Percentiles rank a stretch among this genome's conserved stretches.
These are phyloP conservation scores for Corniculantispora saksenae DNA, from an alignment of 2,329 filamentous ascomycete species.

Conservation along the genomic window DNA sequence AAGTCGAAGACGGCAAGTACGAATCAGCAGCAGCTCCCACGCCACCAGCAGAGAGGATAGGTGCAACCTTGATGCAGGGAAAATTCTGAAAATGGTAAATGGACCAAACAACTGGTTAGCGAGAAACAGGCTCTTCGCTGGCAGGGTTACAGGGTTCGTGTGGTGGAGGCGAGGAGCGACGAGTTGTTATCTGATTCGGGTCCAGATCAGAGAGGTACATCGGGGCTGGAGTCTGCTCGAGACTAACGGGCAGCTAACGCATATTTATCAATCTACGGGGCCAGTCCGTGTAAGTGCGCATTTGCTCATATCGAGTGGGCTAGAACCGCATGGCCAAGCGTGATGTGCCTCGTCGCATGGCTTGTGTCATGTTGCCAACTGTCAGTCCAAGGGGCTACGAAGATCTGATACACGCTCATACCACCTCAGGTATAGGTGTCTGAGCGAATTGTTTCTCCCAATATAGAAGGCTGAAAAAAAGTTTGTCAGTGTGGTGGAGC, in stretches of 20 bases:
- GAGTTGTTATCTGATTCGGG: background rate
- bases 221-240: background rate
- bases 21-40: background rate
- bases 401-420: constrained; percentile 11
- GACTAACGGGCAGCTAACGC: background rate
- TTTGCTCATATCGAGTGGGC: background rate
- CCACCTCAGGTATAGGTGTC: background rate
- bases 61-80: background rate
- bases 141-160: background rate
- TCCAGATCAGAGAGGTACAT: background rate
- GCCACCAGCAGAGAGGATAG: background rate
- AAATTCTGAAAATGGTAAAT: background rate
- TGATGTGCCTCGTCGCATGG: background rate
- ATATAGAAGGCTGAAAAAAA: constrained; percentile 5
- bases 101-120: background rate
- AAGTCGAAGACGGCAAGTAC: background rate
- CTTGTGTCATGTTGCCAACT: background rate
- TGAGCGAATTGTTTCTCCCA: background rate
- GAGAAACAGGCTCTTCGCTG: background rate
- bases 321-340: background rate
- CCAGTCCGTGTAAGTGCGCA: background rate
- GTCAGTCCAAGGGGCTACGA: background rate
- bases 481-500: constrained; percentile 6
- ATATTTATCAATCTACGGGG: background rate
- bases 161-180: too few species aligned